These are phyloP conservation scores for Kazachstania psychrophila DNA, from an alignment of 805 yeast genomes.

Conservation along the genomic window DNA sequence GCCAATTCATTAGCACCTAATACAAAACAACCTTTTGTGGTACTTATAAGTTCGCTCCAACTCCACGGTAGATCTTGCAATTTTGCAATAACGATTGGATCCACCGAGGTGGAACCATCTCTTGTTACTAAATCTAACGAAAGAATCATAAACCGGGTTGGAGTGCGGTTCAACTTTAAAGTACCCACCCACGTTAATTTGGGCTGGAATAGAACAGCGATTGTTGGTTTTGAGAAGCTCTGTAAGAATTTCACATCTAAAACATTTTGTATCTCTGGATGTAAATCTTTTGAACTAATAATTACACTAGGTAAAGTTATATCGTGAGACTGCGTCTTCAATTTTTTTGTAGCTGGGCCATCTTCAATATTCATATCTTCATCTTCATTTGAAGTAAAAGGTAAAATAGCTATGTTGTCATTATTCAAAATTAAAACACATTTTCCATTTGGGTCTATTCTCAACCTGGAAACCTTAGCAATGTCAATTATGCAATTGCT, in stretches of 20 bases:
- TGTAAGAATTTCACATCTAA: conserved; percentile 63
- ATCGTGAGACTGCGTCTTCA: conserved; percentile 3
- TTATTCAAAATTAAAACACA: conserved; percentile 53
- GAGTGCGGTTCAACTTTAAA: conserved; percentile 13
- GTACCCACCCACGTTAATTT: conserved; percentile 70
- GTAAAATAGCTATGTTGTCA: conserved; percentile 64
- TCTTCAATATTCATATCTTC: conserved; percentile 23
- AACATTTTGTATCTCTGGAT: conserved; percentile 49
- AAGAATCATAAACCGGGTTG: conserved; percentile 19
- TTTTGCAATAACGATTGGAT: conserved; percentile 60
- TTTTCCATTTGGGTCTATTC: conserved; percentile 52
- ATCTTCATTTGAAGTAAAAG: conserved; percentile 36
- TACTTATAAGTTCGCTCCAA: conserved; percentile 51
- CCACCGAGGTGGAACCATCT: conserved; percentile 12
- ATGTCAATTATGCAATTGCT: conserved; percentile 34
- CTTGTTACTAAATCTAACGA: conserved; percentile 43
- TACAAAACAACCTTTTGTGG: conserved; percentile 54
- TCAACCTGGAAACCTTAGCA: conserved; percentile 34
- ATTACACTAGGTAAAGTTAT: conserved; percentile 40
- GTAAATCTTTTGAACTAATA: conserved; percentile 47
- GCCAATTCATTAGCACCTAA: conserved; percentile 70
- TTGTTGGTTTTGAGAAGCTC: conserved; percentile 74
- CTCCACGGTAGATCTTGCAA: conserved; percentile 67
- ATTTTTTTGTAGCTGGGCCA: conserved; percentile 6
- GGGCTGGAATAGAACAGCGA: conserved; percentile 55